These are phyloP conservation scores for Fusarium pseudocircinatum DNA, from an alignment of 2,329 filamentous ascomycete species.

Conservation along the genomic window DNA sequence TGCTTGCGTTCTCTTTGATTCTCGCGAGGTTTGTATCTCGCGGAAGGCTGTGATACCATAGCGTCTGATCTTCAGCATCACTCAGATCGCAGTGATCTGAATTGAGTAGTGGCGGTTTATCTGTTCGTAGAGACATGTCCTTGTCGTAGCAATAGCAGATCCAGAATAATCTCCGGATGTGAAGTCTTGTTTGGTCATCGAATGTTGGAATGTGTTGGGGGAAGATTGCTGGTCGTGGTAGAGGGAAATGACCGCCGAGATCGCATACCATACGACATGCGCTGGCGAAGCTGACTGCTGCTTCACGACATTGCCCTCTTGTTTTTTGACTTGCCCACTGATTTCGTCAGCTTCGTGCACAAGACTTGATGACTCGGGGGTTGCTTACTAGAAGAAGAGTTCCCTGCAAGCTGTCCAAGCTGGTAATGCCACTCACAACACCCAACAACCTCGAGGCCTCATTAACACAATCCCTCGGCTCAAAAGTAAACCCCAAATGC, in stretches of 20 bases:
- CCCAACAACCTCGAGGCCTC: slow-evolving; percentile 8
- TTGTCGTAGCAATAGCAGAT: slow-evolving; percentile 26
- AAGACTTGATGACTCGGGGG: too few relatives aligned
- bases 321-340: slow-evolving; percentile 24
- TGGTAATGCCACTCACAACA: slow-evolving; percentile 11
- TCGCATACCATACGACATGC: slow-evolving; percentile 31
- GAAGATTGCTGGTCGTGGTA: slow-evolving; percentile 3
- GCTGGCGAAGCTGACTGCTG: slow-evolving; percentile 11
- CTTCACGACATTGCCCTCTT: slow-evolving; percentile 14
- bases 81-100: slow-evolving; percentile 23
- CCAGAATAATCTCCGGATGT: slow-evolving; percentile 15
- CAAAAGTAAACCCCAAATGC: neutral
- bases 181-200: slow-evolving; percentile 2
- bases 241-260: slow-evolving; percentile 18
- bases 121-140: slow-evolving; percentile 7
- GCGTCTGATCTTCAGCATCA: slow-evolving; percentile 13
- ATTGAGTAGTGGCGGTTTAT: slow-evolving; percentile 1
- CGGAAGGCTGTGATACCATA: neutral
- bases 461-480: slow-evolving; percentile 2
- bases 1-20: slow-evolving; percentile 28
- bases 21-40: slow-evolving; percentile 26
- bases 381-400: slow-evolving; percentile 26
- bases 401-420: slow-evolving; percentile 14
- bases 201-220: slow-evolving; percentile 23
- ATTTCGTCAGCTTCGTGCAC: too few relatives aligned